Conservation (phyloP, 2,329 filamentous ascomycete species). For the Paracoccidioides brasiliensis region DNA sequence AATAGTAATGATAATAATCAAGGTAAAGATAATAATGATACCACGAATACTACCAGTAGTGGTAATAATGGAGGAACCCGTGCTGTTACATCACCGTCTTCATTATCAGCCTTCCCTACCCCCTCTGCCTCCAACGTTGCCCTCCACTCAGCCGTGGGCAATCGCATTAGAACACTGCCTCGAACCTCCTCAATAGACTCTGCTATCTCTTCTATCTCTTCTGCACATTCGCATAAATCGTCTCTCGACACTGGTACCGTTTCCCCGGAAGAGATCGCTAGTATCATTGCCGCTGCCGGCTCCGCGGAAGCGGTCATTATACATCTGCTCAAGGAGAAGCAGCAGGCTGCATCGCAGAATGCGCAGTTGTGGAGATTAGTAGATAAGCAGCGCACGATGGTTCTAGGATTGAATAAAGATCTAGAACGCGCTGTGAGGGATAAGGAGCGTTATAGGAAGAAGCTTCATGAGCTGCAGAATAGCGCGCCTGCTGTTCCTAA, state of each 20-base stretch:
- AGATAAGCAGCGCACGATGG: constrained; percentile 90
- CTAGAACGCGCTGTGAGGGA: constrained; percentile 82
- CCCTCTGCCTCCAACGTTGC: constrained; percentile 14
- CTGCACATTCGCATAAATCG: constrained; percentile 44
- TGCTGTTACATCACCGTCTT: constrained; percentile 14
- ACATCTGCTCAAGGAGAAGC: constrained; percentile 81
- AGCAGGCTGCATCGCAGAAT: constrained; percentile 78
- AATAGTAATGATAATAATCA: background rate
- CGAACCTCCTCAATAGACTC: constrained; percentile 88
- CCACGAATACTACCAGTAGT: background rate
- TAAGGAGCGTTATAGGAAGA: constrained; percentile 85
- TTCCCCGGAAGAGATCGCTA: constrained; percentile 61
- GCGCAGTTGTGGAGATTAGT: constrained; percentile 87
- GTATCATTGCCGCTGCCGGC: constrained; percentile 69
- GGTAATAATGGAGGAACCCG: background rate
- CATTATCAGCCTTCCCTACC: constrained; percentile 16
- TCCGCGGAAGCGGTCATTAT: constrained; percentile 81
- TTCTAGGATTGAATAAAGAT: constrained; percentile 87
- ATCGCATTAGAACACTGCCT: constrained; percentile 29
- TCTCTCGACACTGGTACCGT: constrained; percentile 44
- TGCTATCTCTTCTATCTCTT: constrained; percentile 65
- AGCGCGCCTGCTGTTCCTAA: constrained; percentile 5
- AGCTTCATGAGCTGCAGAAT: constrained; percentile 59
- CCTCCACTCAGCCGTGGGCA: constrained; percentile 6
- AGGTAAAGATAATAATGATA: background rate